Percentiles rank a stretch among this genome's conserved stretches.
phyloP scores from a whole-genome alignment of 305 asterid species.

The Solanum hybrid region DNA sequence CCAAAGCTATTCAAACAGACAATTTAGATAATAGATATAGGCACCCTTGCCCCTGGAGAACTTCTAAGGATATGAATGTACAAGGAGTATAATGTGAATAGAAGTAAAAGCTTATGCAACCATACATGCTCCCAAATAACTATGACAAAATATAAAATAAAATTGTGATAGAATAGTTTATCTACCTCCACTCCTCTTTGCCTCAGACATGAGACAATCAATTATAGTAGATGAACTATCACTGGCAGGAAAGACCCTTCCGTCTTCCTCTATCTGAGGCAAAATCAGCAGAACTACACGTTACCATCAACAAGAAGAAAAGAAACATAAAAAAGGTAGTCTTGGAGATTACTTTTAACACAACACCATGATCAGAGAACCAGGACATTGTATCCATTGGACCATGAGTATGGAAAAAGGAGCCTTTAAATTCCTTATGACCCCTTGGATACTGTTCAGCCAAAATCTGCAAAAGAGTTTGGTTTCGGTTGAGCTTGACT shows the following conservation, averaged over 20 bases:
- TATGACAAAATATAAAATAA: not conserved
- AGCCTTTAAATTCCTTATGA: slow-evolving; percentile 78
- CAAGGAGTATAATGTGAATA: not conserved
- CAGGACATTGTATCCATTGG: slow-evolving; percentile 95
- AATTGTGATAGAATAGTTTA: slow-evolving; percentile 8
- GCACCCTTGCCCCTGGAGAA: not conserved
- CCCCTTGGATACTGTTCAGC: slow-evolving; percentile 93
- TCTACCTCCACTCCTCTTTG: slow-evolving; percentile 71
- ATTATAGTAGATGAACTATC: slow-evolving; percentile 71
- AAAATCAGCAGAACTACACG: slow-evolving; percentile 8
- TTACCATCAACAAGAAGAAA: not conserved
- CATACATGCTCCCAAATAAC: not conserved
- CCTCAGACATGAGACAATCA: slow-evolving; percentile 81
- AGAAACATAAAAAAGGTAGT: slow-evolving; percentile 6
- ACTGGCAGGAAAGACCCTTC: slow-evolving; percentile 87
- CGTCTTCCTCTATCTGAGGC: slow-evolving; percentile 71
- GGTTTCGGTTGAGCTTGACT: not conserved
- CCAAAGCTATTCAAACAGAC: not conserved
- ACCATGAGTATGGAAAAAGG: slow-evolving; percentile 73
- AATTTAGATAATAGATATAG: not conserved
- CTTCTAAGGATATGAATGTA: not conserved
- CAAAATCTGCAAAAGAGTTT: slow-evolving; percentile 36
- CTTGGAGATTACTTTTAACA: slow-evolving; percentile 45
- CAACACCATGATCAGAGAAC: slow-evolving; percentile 77
- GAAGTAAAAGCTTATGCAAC: not conserved